phyloP scores from a whole-genome alignment of 2,329 filamentous ascomycete genomes.

The Tolypocladium nubicola region DNA sequence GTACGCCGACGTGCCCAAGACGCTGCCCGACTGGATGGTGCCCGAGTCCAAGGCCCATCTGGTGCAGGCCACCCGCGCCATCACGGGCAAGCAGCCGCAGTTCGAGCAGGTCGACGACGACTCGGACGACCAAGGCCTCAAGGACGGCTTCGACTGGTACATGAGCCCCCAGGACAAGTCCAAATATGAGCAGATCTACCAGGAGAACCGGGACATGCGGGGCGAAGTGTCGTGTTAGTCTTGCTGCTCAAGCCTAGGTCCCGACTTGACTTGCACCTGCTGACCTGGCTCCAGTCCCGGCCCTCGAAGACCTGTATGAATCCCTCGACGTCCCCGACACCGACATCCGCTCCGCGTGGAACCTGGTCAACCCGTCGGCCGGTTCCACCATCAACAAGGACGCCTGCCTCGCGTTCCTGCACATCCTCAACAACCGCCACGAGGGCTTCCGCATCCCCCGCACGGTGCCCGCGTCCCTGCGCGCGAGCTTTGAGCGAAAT shows the following conservation, averaged over 20 bases:
- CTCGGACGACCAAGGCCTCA: constrained; percentile 70
- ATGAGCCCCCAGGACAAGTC: constrained; percentile 85
- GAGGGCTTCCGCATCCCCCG: constrained; percentile 92
- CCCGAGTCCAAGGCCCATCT: constrained; percentile 91
- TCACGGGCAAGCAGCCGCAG: constrained; percentile 67
- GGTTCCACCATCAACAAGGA: constrained; percentile 82
- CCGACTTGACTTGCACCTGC: background rate
- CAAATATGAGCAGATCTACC: constrained; percentile 97
- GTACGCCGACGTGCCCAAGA: constrained; percentile 75
- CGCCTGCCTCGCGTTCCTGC: constrained; percentile 84
- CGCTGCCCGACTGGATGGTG: constrained; percentile 90
- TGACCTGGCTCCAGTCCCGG: constrained; percentile 44
- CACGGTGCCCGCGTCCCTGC: constrained; percentile 80
- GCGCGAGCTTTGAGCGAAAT: constrained; percentile 86
- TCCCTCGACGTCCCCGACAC: constrained; percentile 63
- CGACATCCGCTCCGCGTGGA: constrained; percentile 89
- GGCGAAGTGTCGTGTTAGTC: constrained; percentile 70
- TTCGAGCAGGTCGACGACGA: constrained; percentile 84
- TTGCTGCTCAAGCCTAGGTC: background rate
- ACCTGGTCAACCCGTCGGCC: constrained; percentile 88
- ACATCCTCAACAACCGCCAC: constrained; percentile 92
- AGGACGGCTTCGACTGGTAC: constrained; percentile 99
- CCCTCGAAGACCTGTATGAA: constrained; percentile 76
- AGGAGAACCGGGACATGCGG: constrained; percentile 76
- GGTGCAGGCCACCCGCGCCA: constrained; percentile 69